These are phyloP conservation scores for Haplosporangium sp. DNA, from an alignment of 371 early-diverging fungal species.

Conservation along the genomic window DNA sequence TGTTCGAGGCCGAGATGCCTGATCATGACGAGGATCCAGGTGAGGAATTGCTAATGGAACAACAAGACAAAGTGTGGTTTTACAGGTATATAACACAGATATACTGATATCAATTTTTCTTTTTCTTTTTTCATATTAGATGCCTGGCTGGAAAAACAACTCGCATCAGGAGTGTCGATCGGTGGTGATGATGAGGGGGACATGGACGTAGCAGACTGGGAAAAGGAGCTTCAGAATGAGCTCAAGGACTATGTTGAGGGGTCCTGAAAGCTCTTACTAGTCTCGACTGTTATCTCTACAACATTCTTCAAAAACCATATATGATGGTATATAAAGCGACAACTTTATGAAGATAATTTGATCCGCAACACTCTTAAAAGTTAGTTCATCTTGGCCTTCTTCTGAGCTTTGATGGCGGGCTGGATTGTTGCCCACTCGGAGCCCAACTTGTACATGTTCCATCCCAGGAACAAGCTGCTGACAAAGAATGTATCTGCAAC, in stretches of 20 bases:
- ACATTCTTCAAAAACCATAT: too few species aligned
- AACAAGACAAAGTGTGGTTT: neutral
- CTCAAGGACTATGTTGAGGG: conserved; percentile 54
- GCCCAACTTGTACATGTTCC: conserved; percentile 53
- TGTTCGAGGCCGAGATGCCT: conserved; percentile 54
- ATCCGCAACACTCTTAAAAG: conserved; percentile 12
- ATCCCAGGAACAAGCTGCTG: conserved; percentile 44
- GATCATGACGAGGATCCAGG: conserved; percentile 54
- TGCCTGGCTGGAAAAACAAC: conserved; percentile 54
- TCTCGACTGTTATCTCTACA: too few species aligned
- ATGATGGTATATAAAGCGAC: too few species aligned
- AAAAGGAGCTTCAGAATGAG: conserved; percentile 53
- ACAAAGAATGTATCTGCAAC: conserved; percentile 48
- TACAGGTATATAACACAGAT: neutral
- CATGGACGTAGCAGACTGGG: conserved; percentile 53
- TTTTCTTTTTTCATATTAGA: conserved; percentile 18
- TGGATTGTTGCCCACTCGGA: conserved; percentile 19
- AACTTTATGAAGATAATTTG: too few species aligned
- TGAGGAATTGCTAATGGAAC: conserved; percentile 5
- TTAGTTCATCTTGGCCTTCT: conserved; percentile 39
- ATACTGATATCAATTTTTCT: neutral
- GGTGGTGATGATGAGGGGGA: conserved; percentile 40
- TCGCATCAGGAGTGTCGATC: conserved; percentile 39
- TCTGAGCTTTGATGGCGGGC: conserved; percentile 5
- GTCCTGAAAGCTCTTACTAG: neutral